Evolutionary conservation across 495 filamentous ascomycete species (phyloP).

Genomic region (Cercophora newfieldiana): DNA sequence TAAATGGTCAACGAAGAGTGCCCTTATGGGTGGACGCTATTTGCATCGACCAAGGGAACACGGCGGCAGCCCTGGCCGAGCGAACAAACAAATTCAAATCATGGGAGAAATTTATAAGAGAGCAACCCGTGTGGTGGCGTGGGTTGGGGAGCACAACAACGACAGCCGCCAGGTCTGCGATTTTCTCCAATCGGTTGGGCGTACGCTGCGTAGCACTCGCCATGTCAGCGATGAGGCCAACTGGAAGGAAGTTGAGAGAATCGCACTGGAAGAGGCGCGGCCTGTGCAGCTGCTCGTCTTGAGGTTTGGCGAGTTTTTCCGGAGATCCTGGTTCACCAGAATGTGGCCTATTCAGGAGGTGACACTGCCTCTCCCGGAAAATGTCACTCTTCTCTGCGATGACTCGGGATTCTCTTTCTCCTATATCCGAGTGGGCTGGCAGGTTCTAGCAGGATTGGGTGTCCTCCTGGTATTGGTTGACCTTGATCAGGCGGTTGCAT

Average conservation of each 20-base stretch:
- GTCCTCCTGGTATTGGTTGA: not conserved
- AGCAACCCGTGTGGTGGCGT: not conserved
- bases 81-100: not conserved
- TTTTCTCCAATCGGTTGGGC: not conserved
- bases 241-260: too few species aligned
- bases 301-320: not conserved
- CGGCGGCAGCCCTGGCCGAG: too few species aligned
- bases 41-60: not conserved
- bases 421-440: not conserved
- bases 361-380: not conserved
- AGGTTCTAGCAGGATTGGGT: not conserved
- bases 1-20: not conserved
- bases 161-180: not conserved
- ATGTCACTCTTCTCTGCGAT: not conserved
- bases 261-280: not conserved
- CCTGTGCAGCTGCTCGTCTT: not conserved
- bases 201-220: too few species aligned
- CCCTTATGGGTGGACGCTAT: not conserved
- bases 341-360: slow-evolving; percentile 1
- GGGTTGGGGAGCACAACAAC: not conserved
- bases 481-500: not conserved
- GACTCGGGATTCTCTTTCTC: not conserved
- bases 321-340: not conserved
- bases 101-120: not conserved
- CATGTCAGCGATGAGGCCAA: not conserved